Evolutionary conservation across 768 basidiomycete species (phyloP).

Genomic region (Pulveroboletus sp.): DNA sequence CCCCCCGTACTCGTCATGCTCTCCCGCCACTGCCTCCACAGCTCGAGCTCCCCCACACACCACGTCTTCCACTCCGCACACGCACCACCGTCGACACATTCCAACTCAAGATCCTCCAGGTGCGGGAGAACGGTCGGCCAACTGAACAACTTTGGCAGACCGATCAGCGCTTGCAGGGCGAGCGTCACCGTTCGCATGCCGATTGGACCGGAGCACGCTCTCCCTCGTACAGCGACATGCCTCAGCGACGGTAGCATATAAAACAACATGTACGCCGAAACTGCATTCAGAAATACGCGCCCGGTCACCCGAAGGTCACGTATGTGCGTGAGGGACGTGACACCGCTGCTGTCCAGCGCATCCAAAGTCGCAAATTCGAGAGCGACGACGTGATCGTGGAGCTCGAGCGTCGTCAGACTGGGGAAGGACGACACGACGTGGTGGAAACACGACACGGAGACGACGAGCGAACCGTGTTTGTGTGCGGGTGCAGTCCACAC

Average conservation of each 20-base stretch:
- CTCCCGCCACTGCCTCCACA: conserved; percentile 9
- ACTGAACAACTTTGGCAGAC: neutral
- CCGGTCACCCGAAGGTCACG: conserved; percentile 11
- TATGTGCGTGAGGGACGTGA: conserved; percentile 11
- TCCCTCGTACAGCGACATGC: conserved; percentile 11
- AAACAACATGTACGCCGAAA: conserved; percentile 14
- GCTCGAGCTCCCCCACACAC: conserved; percentile 11
- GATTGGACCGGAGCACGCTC: conserved; percentile 9
- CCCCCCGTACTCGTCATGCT: neutral
- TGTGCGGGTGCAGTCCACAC: conserved; percentile 17
- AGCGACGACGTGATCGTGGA: conserved; percentile 10
- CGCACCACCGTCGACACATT: conserved; percentile 5
- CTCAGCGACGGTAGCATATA: conserved; percentile 12
- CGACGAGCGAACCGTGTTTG: conserved; percentile 6
- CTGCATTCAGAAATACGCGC: conserved; percentile 7
- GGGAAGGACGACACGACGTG: conserved; percentile 19
- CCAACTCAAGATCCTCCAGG: conserved; percentile 12
- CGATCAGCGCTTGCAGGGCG: conserved; percentile 14
- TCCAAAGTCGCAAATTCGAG: conserved; percentile 6
- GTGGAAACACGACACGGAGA: conserved; percentile 16
- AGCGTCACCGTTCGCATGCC: conserved; percentile 5
- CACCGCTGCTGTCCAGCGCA: neutral
- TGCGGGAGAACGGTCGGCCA: conserved; percentile 10
- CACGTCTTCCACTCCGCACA: conserved; percentile 5
- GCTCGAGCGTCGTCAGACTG: conserved; percentile 16